phyloP scores from a whole-genome alignment of 2,329 filamentous ascomycete genomes.

The Colletotrichum nymphaeae region DNA sequence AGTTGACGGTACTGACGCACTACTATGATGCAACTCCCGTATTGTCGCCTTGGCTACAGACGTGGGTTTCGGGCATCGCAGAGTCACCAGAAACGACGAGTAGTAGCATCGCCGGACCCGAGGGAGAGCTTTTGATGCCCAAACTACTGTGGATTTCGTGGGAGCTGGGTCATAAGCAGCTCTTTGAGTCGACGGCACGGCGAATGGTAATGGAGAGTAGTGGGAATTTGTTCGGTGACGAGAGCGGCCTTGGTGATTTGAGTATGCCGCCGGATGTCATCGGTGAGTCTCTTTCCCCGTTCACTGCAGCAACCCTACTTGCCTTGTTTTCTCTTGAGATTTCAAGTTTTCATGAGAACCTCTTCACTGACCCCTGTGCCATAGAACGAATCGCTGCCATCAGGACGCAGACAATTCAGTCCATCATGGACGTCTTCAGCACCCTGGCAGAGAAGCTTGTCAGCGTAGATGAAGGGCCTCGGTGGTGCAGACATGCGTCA shows the following conservation, averaged over 20 bases:
- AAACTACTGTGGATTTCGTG: slow-evolving; percentile 47
- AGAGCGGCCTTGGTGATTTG: slow-evolving; percentile 8
- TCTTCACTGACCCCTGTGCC: not conserved
- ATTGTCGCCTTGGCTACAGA: slow-evolving; percentile 41
- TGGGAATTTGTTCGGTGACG: slow-evolving; percentile 22
- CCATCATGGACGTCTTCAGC: slow-evolving; percentile 41
- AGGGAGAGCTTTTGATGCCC: slow-evolving; percentile 28
- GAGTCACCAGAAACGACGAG: slow-evolving; percentile 31
- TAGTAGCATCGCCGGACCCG: not conserved
- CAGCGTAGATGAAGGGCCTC: slow-evolving; percentile 44
- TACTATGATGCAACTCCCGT: slow-evolving; percentile 44
- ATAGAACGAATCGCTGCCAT: slow-evolving; percentile 37
- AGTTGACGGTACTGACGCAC: slow-evolving; percentile 44
- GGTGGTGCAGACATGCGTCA: slow-evolving; percentile 47
- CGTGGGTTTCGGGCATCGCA: slow-evolving; percentile 37
- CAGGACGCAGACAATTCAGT: slow-evolving; percentile 40
- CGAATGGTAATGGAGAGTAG: slow-evolving; percentile 40
- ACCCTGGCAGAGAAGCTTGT: slow-evolving; percentile 41
- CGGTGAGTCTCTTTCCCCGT: slow-evolving; percentile 29
- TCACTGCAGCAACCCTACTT: too few relatives aligned
- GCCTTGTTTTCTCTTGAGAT: not conserved
- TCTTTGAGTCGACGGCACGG: slow-evolving; percentile 39
- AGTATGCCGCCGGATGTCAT: slow-evolving; percentile 38
- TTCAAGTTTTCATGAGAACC: not conserved
- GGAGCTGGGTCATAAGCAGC: slow-evolving; percentile 43